Base-by-base conservation (phyloP, 331 rosid species). In the Acacia pycnantha region DNA sequence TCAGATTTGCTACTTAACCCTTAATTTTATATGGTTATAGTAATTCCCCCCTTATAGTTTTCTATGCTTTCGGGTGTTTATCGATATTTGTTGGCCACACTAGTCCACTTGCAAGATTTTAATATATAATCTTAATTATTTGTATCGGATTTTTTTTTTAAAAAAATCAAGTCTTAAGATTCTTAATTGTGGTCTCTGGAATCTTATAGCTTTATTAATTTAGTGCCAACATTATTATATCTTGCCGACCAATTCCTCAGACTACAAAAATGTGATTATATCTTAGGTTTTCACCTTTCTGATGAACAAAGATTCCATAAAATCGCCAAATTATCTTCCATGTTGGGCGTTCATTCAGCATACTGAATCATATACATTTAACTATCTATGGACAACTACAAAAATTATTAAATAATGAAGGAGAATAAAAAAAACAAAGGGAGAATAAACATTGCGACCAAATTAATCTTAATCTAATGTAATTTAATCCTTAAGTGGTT, bases 271-370 rank as follows among this genome's bases (percentile, higher is more conserved):
- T 62, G 67, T 59, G 67, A 3, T 59, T 54, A 54, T 4, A 59
- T 22, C 8, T 24, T 22, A 24, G 31, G 43, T 70, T 89, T 47
- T 33, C n/a, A 37, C 72, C 66, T 82, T 54, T 29, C 68, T 51
- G 18, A 70, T 41, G 59, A 83, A 81, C 83, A 78, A 83, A 69
- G 82, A 24, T 65, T 51, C 76, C 73, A 58, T 62, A 27, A 56
- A 67, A 50, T 80, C 81, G 85, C 62, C 75, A n/a, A 54, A 54
- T 54, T 51, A 51, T 51, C 9, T 19, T 15, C 58, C 58, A 18
- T 51, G 58, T 51, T 51, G 58, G 58, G 58, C 58, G 58, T 16
- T 51, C n/a, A 4, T 51, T 15, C n/a, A 19, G 58, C 58, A 51
- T 51, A 51, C 22, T 18, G 6, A 51, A 51, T 6, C 10, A 16